Evolutionary conservation across 306 rosid species (phyloP).

Genomic region (Ziziphus jujuba): DNA sequence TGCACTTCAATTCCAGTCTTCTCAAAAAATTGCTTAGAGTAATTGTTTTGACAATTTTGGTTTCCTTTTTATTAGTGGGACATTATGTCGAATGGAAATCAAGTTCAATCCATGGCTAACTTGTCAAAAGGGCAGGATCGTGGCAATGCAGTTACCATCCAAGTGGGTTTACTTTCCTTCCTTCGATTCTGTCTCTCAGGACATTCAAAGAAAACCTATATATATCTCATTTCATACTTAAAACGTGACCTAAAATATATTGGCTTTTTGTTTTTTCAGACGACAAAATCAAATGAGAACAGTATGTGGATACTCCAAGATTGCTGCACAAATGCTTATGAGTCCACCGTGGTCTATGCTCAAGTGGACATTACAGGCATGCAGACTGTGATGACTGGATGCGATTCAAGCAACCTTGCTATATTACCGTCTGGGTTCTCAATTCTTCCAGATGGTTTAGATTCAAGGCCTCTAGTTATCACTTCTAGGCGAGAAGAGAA

Average conservation of each 20-base stretch:
- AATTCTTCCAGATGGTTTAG: conserved; percentile 79
- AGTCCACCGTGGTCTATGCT: conserved; percentile 88
- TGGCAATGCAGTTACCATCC: conserved; percentile 87
- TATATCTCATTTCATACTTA: not conserved
- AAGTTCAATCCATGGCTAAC: conserved; percentile 73
- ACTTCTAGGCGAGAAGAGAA: conserved; percentile 69
- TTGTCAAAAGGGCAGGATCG: conserved; percentile 94
- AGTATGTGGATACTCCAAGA: conserved; percentile 90
- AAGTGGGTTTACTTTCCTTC: conserved; percentile 45
- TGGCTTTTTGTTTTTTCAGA: conserved; percentile 39
- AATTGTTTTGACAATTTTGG: conserved; percentile 16
- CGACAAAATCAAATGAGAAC: conserved; percentile 67
- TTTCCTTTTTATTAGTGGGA: conserved; percentile 68
- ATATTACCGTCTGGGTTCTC: conserved; percentile 92
- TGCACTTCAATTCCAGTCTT: not conserved
- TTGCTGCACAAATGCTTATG: conserved; percentile 77
- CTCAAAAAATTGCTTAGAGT: not conserved
- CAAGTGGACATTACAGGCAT: conserved; percentile 71
- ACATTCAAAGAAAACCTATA: not conserved
- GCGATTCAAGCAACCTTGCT: conserved; percentile 82
- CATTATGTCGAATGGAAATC: conserved; percentile 69
- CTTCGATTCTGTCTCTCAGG: not conserved
- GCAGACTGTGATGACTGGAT: conserved; percentile 92
- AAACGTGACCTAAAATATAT: conserved; percentile 10
- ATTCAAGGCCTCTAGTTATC: conserved; percentile 76